phyloP scores from a whole-genome alignment of 169 alveolate genomes.

The Eimeria necatrix region DNA sequence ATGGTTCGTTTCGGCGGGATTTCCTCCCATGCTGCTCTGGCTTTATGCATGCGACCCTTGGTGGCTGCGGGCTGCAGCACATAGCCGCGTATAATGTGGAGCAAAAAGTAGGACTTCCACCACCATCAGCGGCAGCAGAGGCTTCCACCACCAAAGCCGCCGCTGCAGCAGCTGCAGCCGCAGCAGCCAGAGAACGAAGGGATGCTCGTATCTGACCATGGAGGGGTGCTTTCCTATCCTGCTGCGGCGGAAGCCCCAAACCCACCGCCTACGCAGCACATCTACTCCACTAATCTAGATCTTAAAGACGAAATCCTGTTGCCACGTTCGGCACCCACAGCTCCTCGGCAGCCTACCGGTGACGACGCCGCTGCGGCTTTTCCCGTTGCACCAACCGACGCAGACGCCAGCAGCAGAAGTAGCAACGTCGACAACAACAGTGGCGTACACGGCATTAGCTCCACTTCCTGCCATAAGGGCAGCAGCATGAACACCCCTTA shows the following conservation, averaged over 20 bases:
- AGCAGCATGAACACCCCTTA: constrained; percentile 56
- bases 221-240: constrained; percentile 68
- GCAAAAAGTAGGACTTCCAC: not conserved
- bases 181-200: constrained; percentile 20
- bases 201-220: constrained; percentile 62
- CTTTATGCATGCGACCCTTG: too few relatives aligned
- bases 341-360: constrained; percentile 25
- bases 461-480: constrained; percentile 17
- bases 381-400: constrained; percentile 17
- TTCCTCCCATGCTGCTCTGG: too few relatives aligned
- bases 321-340: constrained; percentile 40
- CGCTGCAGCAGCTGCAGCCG: not conserved
- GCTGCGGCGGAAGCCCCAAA: constrained; percentile 39
- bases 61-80: too few relatives aligned
- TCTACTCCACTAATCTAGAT: not conserved
- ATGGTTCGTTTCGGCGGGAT: too few relatives aligned
- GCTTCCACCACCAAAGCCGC: not conserved
- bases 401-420: not conserved
- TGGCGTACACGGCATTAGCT: not conserved
- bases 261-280: not conserved
- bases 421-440: constrained; percentile 1
- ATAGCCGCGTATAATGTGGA: not conserved
- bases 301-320: constrained; percentile 6
- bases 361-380: constrained; percentile 69
- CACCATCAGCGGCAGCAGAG: not conserved